Conservation (phyloP, 805 yeast species). For the Priceomyces melissophilus region DNA sequence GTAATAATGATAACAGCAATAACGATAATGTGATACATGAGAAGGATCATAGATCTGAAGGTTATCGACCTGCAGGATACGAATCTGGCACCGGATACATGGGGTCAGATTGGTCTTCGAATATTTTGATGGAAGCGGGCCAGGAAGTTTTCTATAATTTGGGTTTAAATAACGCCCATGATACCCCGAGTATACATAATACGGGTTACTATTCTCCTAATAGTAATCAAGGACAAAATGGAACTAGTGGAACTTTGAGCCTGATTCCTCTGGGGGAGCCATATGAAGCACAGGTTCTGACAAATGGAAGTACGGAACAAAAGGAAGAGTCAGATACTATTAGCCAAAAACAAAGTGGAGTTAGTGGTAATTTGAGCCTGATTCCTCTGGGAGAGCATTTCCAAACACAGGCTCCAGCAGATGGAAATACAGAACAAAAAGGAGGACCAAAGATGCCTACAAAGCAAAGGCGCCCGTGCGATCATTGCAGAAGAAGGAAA, state of each 20-base stretch:
- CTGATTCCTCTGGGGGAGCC: not conserved
- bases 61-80: not conserved
- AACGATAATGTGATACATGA: not conserved
- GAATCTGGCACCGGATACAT: not conserved
- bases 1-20: constrained; percentile 1
- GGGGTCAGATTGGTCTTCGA: constrained; percentile 29
- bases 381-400: not conserved
- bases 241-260: not conserved
- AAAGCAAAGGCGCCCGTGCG: constrained; percentile 67
- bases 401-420: not conserved
- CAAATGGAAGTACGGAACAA: not conserved
- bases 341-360: not conserved
- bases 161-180: constrained; percentile 19
- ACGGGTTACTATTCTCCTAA: not conserved
- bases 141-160: constrained; percentile 30
- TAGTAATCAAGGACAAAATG: not conserved
- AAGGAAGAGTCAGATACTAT: not conserved
- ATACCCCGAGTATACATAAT: constrained; percentile 1
- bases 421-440: not conserved
- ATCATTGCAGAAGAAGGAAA: constrained; percentile 77
- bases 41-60: not conserved
- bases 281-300: not conserved
- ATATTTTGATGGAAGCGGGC: constrained; percentile 28
- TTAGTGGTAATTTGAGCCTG: not conserved
- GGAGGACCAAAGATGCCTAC: constrained; percentile 8